Evolutionary conservation across 768 basidiomycete genomes (phyloP), one percentile per base, ranked within the genome.

Genomic region (Tephrocybe sp.): DNA sequence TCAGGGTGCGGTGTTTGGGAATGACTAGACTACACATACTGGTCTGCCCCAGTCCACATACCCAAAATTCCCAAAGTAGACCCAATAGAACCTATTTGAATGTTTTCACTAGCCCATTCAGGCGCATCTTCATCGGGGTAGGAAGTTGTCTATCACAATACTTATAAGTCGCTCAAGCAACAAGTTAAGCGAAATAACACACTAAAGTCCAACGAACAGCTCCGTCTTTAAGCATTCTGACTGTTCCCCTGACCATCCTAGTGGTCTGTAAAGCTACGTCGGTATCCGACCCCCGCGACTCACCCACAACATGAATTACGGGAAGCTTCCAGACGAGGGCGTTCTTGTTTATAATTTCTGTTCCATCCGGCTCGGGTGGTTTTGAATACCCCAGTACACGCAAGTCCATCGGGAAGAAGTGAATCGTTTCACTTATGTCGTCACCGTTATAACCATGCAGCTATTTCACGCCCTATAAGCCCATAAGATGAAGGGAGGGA

Each of bases 11-110:
- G n/a, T n/a, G n/a, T n/a, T n/a, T n/a, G n/a, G n/a, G n/a, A n/a
- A n/a, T n/a, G n/a, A n/a, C n/a, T n/a, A n/a, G n/a, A n/a, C 18
- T 3, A 52, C 50, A 53, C 54, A 77, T 76, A 75, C 54, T 83
- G 81, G 15, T 60, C 60, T 12, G 74, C 75, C 7, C 79, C 78
- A 0, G 82, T 82, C 81, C 81, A 83, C 57, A 67, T 57, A 7
- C 81, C 83, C 1, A 85, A 65, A 2, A 81, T 62, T 8, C 84
- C 83, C 18, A 72, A 59, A 0, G 73, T 74, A n/a, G 79, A 79
- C 5, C 79, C 80, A 14, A 78, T 65, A 2, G 74, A 75, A 11
- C 84, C 84, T 10, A 84, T 62, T 53, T 85, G 83, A 0, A 84
- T 66, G n/a, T 73, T 78, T 53, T 85, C 82, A 11, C 72, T 76